Percentiles rank a stretch among this genome's conserved stretches.
Conservation (phyloP, 2,329 filamentous ascomycete species). For the Nemania sp. region DNA sequence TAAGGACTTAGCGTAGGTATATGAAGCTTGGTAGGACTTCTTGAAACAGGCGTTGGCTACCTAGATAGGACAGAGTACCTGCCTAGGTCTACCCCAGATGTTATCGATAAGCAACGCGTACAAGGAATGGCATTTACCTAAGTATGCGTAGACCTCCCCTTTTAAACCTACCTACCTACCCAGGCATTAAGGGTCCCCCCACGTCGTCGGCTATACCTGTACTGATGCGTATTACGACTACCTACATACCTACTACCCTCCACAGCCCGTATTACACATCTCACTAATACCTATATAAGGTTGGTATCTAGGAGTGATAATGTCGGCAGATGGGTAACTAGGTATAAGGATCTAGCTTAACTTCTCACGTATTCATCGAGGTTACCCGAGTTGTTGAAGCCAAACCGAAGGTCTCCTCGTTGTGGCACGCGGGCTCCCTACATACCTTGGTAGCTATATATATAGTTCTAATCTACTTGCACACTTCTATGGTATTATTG, state of each 20-base stretch:
- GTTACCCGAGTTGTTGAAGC: background rate
- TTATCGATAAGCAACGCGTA: conserved; percentile 12
- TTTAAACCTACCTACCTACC: too few relatives aligned
- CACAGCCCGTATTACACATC: too few relatives aligned
- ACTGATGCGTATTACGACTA: too few relatives aligned
- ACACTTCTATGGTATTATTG: background rate
- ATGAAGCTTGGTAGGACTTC: conserved; percentile 33
- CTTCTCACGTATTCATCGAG: too few relatives aligned
- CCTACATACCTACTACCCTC: too few relatives aligned
- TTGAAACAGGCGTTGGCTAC: background rate
- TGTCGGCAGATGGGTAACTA: too few relatives aligned
- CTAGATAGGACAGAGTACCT: background rate
- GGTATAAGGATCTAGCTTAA: too few relatives aligned
- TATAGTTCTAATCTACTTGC: background rate
- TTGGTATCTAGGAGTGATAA: too few relatives aligned
- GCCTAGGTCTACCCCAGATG: background rate
- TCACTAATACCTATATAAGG: too few relatives aligned
- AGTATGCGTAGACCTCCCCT: too few relatives aligned
- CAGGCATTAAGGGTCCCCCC: too few relatives aligned
- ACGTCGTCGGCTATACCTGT: background rate
- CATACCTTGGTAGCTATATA: background rate
- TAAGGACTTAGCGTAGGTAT: background rate
- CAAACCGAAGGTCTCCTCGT: background rate
- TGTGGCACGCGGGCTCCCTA: background rate
- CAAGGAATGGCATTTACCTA: too few relatives aligned